Conservation (phyloP, 176 grass and related monocot genomes). For the barley (Hordeum vulgare) region DNA sequence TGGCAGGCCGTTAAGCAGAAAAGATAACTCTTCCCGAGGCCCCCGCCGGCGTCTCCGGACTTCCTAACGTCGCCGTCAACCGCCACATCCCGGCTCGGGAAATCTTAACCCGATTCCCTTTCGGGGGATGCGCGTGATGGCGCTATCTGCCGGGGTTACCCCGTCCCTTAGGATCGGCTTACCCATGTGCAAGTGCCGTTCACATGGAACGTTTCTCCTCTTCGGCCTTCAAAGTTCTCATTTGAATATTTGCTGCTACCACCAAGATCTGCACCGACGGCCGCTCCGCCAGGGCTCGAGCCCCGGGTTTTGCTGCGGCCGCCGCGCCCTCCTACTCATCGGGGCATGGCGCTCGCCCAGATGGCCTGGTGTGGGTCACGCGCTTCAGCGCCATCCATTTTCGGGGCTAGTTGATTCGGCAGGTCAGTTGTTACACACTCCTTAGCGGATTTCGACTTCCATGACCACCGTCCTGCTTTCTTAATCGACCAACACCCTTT, state of each 20-base stretch:
- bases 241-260: conserved; percentile 95
- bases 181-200: conserved; percentile 83
- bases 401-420: conserved; percentile 77
- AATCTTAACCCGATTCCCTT: conserved; percentile 32
- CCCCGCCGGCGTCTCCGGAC: conserved; percentile 50
- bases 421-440: conserved; percentile 80
- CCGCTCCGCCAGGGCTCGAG: conserved; percentile 50
- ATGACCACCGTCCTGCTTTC: conserved; percentile 20
- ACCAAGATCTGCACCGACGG: conserved; percentile 68
- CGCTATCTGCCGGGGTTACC: conserved; percentile 51
- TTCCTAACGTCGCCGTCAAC: conserved; percentile 51
- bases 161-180: conserved; percentile 68
- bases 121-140: conserved; percentile 12
- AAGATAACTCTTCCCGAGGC: conserved; percentile 56
- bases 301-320: conserved; percentile 53
- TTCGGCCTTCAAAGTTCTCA: conserved; percentile 86
- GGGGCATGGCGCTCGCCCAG: neutral
- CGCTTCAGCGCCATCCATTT: conserved; percentile 62
- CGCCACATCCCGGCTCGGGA: conserved; percentile 44
- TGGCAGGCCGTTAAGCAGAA: conserved; percentile 52
- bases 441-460: conserved; percentile 61
- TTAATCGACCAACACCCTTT: conserved; percentile 62
- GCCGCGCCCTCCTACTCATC: conserved; percentile 51
- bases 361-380: conserved; percentile 66
- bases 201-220: conserved; percentile 87